phyloP scores from a whole-genome alignment of 192 early-diverging fungal genomes.

The Lunasporangiospora selenospora region DNA sequence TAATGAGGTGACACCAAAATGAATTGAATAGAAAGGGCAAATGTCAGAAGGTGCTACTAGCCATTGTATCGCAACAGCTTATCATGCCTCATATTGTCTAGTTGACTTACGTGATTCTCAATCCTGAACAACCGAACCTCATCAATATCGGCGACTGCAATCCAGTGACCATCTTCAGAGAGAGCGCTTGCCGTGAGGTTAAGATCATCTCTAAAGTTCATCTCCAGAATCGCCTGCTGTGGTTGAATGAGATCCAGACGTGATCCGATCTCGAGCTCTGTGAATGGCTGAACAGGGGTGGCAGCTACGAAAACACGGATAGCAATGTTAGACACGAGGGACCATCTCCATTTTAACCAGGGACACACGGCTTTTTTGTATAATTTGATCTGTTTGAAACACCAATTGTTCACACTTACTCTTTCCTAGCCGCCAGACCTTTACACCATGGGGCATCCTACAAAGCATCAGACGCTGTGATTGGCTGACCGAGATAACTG shows the following conservation, averaged over 20 bases:
- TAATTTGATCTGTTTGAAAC: no score
- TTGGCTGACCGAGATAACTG: slow-evolving; percentile 62
- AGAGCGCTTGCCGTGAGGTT: slow-evolving; percentile 77
- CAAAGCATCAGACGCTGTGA: slow-evolving; percentile 68
- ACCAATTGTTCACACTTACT: no score
- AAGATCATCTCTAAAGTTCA: slow-evolving; percentile 76
- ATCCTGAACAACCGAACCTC: slow-evolving; percentile 71
- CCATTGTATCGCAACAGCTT: no score
- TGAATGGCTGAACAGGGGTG: slow-evolving; percentile 31
- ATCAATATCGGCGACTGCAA: slow-evolving; percentile 83
- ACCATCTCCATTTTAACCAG: no score
- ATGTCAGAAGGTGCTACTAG: no score
- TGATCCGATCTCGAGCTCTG: slow-evolving; percentile 46
- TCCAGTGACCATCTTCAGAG: slow-evolving; percentile 82
- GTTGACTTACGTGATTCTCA: slow-evolving; percentile 51
- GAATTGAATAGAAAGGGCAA: no score
- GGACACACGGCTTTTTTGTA: no score
- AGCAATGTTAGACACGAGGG: no score
- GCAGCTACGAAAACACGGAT: slow-evolving; percentile 22
- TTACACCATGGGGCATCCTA: slow-evolving; percentile 70
- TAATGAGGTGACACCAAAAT: slow-evolving; percentile 11
- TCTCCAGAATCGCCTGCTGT: slow-evolving; percentile 73
- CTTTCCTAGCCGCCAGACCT: slow-evolving; percentile 86
- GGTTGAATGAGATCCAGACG: slow-evolving; percentile 62
- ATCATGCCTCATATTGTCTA: neutral